Base-by-base conservation (phyloP, 495 filamentous ascomycete genomes). In the Xylaria intraflava region DNA sequence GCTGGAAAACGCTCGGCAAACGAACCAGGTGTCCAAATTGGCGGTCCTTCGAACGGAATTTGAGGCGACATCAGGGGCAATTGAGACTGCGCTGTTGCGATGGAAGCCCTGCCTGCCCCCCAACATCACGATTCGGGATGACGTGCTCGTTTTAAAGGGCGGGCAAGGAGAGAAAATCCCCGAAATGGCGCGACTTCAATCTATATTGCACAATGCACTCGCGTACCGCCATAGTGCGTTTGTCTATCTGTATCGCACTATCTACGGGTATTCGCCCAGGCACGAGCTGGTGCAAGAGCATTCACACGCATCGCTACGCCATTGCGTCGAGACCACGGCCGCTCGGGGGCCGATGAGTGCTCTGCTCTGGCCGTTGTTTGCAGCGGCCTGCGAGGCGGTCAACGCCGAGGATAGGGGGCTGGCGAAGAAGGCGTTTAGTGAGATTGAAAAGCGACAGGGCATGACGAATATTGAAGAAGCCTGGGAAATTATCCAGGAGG, bases 191-290 rank as follows among this genome's bases (percentile, higher is more conserved):
- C 69, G 55, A 19, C 62, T 77, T 11, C 71, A 73, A 51, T 72
- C 66, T n/a, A 80, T 82, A 47, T 57, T 80, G 8, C 76, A 82
- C 64, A 84, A 83, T 55, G 78, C 82, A 11, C 70, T 83, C 45
- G 81, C 82, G 7, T 83, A 84, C 58, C 78, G 79, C 11, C 79
- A 84, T 53, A 78, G 78, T 14, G 77, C 78, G 6, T 77, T 81
- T 49, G 78, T 84, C 3, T 83, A 82, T 56, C 73, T 85, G 22
- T 81, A 83, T 59, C 77, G 81, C 44, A 77, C 72, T 19, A 72
- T 83, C 22, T 72, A 76, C 51, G 61, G 62, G 10, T 69, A 68
- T 39, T 59, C 74, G 16, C 69, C 78, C 30, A 60, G 58, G 3
- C 71, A 78, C 45, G 46, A 66, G 10, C 60, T 68, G 11, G 77